These are phyloP conservation scores for Acaromyces ingoldii DNA, from an alignment of 1,284 basidiomycete genomes.

Conservation along the genomic window DNA sequence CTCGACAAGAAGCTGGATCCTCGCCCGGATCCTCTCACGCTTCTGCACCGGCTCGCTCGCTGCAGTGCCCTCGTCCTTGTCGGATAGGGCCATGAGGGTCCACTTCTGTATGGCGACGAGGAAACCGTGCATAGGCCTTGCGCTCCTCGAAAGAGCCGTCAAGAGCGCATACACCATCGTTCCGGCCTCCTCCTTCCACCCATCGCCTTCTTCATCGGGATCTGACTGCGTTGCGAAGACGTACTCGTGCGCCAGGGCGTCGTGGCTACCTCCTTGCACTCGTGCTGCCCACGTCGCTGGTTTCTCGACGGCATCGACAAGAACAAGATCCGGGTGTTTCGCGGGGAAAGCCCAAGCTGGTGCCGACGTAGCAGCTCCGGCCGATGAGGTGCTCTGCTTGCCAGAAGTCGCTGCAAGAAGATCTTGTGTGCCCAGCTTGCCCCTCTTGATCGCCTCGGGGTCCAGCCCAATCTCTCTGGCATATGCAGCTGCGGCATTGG, in stretches of 20 bases:
- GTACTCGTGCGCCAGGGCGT: constrained; percentile 43
- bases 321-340: constrained; percentile 31
- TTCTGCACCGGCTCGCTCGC: too few species aligned
- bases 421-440: constrained; percentile 35
- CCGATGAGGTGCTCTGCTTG: neutral
- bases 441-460: constrained; percentile 20
- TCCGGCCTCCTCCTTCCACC: neutral
- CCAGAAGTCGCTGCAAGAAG: constrained; percentile 31
- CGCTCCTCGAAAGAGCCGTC: neutral
- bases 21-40: too few species aligned
- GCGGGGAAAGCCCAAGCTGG: constrained; percentile 22
- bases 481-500: neutral
- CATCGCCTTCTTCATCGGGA: too few species aligned
- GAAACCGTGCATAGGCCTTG: neutral
- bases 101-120: constrained; percentile 4
- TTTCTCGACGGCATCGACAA: constrained; percentile 17
- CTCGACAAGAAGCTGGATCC: too few species aligned
- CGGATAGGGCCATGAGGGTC: too few species aligned
- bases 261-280: constrained; percentile 27
- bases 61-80: too few species aligned
- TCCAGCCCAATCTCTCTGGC: constrained; percentile 14
- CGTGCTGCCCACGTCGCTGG: constrained; percentile 34
- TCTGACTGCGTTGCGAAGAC: constrained; percentile 44
- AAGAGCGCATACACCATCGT: neutral
- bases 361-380: neutral